phyloP scores from a whole-genome alignment of 106 monocot genomes.

The Ottelia alismoides region DNA sequence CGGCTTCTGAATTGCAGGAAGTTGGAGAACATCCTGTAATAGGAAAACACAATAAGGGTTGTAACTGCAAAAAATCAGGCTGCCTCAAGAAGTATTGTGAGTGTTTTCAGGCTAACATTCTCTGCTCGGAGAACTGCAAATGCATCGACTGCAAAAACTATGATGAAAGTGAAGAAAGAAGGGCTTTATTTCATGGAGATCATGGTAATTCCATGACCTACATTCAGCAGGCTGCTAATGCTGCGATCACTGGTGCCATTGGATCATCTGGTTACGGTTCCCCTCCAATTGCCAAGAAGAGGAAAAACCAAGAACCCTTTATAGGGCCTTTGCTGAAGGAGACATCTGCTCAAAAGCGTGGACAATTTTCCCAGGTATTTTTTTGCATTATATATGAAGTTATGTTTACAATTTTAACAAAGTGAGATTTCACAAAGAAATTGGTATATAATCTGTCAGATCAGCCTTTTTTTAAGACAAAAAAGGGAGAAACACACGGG shows the following conservation, averaged over 20 bases:
- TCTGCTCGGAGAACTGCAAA: slow-evolving; percentile 86
- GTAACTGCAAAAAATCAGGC: slow-evolving; percentile 83
- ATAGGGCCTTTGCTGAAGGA: slow-evolving; percentile 36
- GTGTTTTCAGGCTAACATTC: slow-evolving; percentile 84
- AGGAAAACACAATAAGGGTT: slow-evolving; percentile 87
- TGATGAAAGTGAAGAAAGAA: slow-evolving; percentile 66
- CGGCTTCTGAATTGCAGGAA: too few species aligned
- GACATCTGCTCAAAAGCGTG: slow-evolving; percentile 29
- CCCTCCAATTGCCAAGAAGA: slow-evolving; percentile 41
- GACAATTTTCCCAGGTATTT: slow-evolving; percentile 43
- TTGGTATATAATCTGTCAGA: too few species aligned
- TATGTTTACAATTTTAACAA: too few species aligned
- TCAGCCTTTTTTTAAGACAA: too few species aligned
- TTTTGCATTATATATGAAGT: too few species aligned
- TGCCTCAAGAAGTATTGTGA: slow-evolving; percentile 95
- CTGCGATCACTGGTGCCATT: slow-evolving; percentile 69
- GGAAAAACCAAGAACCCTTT: slow-evolving; percentile 53
- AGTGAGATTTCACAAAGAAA: too few species aligned
- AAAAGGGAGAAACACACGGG: too few species aligned
- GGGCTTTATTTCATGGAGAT: slow-evolving; percentile 48
- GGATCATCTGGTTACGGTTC: slow-evolving; percentile 46
- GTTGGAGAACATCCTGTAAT: slow-evolving; percentile 42
- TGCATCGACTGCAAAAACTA: slow-evolving; percentile 84
- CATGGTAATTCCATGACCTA: slow-evolving; percentile 33
- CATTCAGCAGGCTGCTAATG: slow-evolving; percentile 77